Percentiles rank a stretch among this genome's conserved stretches.
These are phyloP conservation scores for sorghum (Sorghum bicolor) DNA, from an alignment of 176 grass and related monocot genomes.

Conservation along the genomic window DNA sequence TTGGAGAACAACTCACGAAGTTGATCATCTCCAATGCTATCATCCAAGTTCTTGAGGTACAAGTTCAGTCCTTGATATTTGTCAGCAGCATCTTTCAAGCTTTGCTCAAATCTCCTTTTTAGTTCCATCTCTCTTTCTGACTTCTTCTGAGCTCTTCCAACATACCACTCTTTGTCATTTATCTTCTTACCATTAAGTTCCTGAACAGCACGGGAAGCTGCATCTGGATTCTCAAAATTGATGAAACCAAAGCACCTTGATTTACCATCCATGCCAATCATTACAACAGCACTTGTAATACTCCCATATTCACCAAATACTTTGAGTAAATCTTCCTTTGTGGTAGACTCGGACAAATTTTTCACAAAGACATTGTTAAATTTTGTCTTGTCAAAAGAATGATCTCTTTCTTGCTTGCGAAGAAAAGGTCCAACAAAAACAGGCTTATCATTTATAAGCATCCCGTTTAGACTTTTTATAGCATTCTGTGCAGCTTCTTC, in stretches of 20 bases:
- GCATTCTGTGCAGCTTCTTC: conserved; percentile 63
- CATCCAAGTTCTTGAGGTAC: conserved; percentile 93
- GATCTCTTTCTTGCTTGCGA: conserved; percentile 80
- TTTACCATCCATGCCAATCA: conserved; percentile 67
- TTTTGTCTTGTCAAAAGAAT: conserved; percentile 61
- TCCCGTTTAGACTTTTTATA: conserved; percentile 67
- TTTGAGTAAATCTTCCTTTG: conserved; percentile 64
- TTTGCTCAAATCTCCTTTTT: conserved; percentile 72
- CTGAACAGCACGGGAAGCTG: conserved; percentile 61
- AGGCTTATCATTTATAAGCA: conserved; percentile 85
- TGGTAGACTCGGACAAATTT: conserved; percentile 78
- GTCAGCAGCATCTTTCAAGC: conserved; percentile 74
- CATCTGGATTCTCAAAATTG: conserved; percentile 78
- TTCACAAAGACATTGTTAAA: conserved; percentile 93
- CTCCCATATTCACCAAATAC: conserved; percentile 63
- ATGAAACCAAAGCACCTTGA: conserved; percentile 86
- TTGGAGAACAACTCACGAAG: conserved; percentile 66
- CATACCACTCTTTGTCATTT: conserved; percentile 71
- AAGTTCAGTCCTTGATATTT: conserved; percentile 83
- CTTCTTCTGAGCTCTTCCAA: conserved; percentile 90
- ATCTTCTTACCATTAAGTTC: conserved; percentile 86
- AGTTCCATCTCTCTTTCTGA: conserved; percentile 81
- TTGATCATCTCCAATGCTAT: conserved; percentile 74
- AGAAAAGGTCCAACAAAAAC: conserved; percentile 84
- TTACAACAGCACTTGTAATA: conserved; percentile 86